Percentiles rank a stretch among this genome's conserved stretches.
Conservation (phyloP, 225 moss, liverwort and hornwort genomes). For the Asterella californica region DNA sequence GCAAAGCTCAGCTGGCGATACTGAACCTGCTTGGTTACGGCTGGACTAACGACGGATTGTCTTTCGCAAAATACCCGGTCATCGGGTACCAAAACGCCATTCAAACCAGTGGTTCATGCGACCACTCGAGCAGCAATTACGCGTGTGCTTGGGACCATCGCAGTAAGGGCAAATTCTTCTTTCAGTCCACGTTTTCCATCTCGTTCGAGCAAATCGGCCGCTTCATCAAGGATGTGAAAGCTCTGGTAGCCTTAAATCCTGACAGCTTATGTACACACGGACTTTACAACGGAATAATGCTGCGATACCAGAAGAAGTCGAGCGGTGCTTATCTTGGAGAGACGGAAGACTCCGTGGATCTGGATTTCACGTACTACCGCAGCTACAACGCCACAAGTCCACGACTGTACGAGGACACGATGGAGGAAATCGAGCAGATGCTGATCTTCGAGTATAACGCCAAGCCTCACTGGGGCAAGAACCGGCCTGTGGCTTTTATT, state of each 20-base stretch:
- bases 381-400: neutral
- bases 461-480: conserved; percentile 29
- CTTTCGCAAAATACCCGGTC: conserved; percentile 30
- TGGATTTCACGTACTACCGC: conserved; percentile 21
- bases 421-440: conserved; percentile 28
- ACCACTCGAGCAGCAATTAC: neutral
- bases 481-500: conserved; percentile 9
- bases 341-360: conserved; percentile 23
- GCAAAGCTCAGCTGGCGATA: conserved; percentile 13
- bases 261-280: conserved; percentile 35
- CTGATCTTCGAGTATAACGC: conserved; percentile 19
- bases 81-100: conserved; percentile 30
- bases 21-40: conserved; percentile 23
- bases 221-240: conserved; percentile 47
- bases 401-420: conserved; percentile 9
- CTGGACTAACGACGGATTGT: conserved; percentile 34
- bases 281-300: conserved; percentile 33
- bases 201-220: conserved; percentile 3
- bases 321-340: conserved; percentile 42
- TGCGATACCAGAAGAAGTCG: conserved; percentile 32
- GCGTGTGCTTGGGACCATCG: conserved; percentile 49
- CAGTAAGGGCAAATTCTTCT: conserved; percentile 8
- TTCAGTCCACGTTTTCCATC: conserved; percentile 15
- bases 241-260: conserved; percentile 16
- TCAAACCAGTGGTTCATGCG: conserved; percentile 31